A percentile compares a stretch with the other conserved stretches of the same genome.
These are phyloP conservation scores for Pseudozyma tsukubaensis DNA, from an alignment of 1,284 basidiomycete species.

Conservation along the genomic window DNA sequence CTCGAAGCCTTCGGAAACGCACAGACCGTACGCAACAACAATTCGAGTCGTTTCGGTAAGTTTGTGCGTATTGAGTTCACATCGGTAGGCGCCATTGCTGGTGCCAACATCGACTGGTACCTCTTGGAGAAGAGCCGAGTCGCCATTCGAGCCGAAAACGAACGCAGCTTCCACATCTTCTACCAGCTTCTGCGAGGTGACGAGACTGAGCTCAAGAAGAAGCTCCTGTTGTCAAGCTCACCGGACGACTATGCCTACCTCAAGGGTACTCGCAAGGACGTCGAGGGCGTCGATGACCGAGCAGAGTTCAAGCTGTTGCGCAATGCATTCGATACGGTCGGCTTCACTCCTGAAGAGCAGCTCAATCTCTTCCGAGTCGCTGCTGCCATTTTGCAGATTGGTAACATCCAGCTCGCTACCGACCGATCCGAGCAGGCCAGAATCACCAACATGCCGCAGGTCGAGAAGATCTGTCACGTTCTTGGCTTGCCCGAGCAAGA, in stretches of 20 bases:
- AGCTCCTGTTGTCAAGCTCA: conserved; percentile 77
- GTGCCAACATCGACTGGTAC: conserved; percentile 99
- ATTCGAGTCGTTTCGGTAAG: conserved; percentile 96
- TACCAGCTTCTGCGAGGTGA: conserved; percentile 78
- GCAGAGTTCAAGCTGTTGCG: conserved; percentile 87
- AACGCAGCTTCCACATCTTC: conserved; percentile 96
- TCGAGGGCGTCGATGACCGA: conserved; percentile 93
- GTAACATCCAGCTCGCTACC: conserved; percentile 86
- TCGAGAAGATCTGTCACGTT: conserved; percentile 89
- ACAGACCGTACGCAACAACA: conserved; percentile 98
- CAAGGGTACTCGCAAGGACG: conserved; percentile 86
- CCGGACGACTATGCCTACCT: conserved; percentile 90
- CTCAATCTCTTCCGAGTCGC: conserved; percentile 93
- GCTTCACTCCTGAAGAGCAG: conserved; percentile 86
- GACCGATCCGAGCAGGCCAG: conserved; percentile 88
- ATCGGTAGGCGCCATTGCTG: conserved; percentile 91
- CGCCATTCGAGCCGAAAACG: conserved; percentile 70
- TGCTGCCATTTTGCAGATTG: conserved; percentile 92
- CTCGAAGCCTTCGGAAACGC: conserved; percentile 99
- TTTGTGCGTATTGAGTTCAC: conserved; percentile 97
- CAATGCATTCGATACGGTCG: conserved; percentile 85
- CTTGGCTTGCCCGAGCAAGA: conserved; percentile 90
- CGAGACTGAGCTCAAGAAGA: conserved; percentile 70
- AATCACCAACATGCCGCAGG: conserved; percentile 72
- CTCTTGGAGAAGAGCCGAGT: conserved; percentile 97